Base-by-base conservation (phyloP, 148 eudicot species). In the Beta vulgaris region DNA sequence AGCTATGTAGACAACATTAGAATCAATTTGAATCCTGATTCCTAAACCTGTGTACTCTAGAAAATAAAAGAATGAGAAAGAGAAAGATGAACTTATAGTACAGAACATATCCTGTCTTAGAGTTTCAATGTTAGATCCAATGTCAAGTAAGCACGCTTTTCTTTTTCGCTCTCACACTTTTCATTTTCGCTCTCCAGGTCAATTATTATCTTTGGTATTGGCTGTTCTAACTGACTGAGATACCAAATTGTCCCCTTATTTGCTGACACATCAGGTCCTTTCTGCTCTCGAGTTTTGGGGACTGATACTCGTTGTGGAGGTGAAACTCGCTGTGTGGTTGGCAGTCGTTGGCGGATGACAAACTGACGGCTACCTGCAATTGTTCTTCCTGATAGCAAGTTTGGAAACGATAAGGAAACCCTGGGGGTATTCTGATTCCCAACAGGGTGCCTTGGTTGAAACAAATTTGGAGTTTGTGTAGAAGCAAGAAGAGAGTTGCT, bases 191-290 rank as follows among this genome's bases (percentile, higher is more conserved):
- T 59, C 39, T 77, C 76, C 73, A 74, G 42, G 53, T 80, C 75
- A 12, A 72, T 68, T 8, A 72, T 68, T 8, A 74, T 48, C 57
- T 70, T 32, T 6, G 70, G 74, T 13, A 80, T 78, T 29, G 79
- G 82, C 19, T 55, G 21, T 58, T 84, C 86, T 79, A 84, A 59
- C 73, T 70, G 63, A 43, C 73, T 31, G n/a, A 84, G 78, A 51
- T 77, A 84, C 71, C 76, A 73, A 25, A 44, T 62, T 3, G 86
- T 80, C 46, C 46, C 25, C 35, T 66, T 76, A 32, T 73, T 66
- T 35, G 53, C 74, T 31, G 36, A 23, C 18, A 48, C 62, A 54
- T 36, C 68, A 7, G 60, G 40, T 39, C 73, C 60, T 26, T 61
- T 72, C 74, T 48, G 58, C 68, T 59, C 60, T 37, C 9, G 63